These are phyloP conservation scores for Kwoniella heveanensis DNA, from an alignment of 768 basidiomycete species.

Conservation along the genomic window DNA sequence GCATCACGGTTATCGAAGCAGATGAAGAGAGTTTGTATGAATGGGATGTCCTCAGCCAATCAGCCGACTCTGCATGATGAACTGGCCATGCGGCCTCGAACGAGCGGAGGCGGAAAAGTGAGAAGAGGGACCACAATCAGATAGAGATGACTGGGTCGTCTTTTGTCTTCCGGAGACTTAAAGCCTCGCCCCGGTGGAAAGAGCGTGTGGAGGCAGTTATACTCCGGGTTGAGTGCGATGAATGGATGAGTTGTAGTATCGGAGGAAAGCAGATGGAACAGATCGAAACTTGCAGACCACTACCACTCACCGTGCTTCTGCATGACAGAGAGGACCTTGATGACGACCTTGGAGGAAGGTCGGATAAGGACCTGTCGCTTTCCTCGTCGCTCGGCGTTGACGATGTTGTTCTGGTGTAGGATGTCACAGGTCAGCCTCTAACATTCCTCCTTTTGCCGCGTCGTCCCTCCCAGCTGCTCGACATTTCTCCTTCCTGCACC, in stretches of 20 bases:
- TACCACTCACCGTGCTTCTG: slow-evolving; percentile 86
- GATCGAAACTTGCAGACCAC: too few species aligned
- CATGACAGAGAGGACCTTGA: slow-evolving; percentile 98
- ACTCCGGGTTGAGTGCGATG: slow-evolving; percentile 36
- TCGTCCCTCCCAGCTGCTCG: not conserved
- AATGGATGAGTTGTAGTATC: too few species aligned
- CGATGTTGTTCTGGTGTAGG: slow-evolving; percentile 93
- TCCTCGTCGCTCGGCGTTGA: slow-evolving; percentile 99
- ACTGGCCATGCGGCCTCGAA: slow-evolving; percentile 48
- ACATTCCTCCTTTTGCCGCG: too few species aligned
- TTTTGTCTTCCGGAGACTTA: slow-evolving; percentile 57
- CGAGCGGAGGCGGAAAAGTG: slow-evolving; percentile 12
- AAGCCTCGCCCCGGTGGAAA: slow-evolving; percentile 56
- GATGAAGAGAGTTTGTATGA: too few species aligned
- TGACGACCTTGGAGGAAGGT: slow-evolving; percentile 95
- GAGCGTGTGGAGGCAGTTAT: slow-evolving; percentile 56
- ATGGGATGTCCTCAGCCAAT: slow-evolving; percentile 43
- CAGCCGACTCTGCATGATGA: slow-evolving; percentile 24
- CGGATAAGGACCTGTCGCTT: slow-evolving; percentile 99
- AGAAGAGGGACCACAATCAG: slow-evolving; percentile 6
- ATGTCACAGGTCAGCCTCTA: too few species aligned
- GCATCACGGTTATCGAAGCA: not conserved
- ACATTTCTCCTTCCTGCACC: not conserved
- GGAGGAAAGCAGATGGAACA: too few species aligned
- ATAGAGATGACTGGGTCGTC: slow-evolving; percentile 6